Base-by-base conservation (phyloP, 2,329 filamentous ascomycete genomes). In the Claviceps quebecensis region DNA sequence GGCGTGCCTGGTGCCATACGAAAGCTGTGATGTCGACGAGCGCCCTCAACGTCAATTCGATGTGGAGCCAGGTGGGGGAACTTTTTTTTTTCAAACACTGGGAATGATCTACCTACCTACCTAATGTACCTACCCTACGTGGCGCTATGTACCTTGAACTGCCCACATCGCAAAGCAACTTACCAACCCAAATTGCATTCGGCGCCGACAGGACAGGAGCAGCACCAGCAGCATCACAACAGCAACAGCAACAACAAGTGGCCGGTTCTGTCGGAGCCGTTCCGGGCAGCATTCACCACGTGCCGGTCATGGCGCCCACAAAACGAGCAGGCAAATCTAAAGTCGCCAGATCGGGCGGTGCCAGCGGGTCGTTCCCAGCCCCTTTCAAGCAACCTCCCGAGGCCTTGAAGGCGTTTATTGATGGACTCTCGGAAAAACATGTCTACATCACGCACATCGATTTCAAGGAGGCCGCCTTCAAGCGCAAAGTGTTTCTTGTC, bases 401-500 rank as follows among this genome's bases (percentile, higher is more conserved):
- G 47, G 72, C 74, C 36, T 76, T 95, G 50, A 60, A 74, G 48
- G 76, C 81, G 11, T 83, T 95, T 63, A 74, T 86, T 61, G 69
- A 76, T 38, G 76, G 73, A 44, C 81, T 95, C 54, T 76, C 81
- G 53, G 72, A 77, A 52, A 69, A 77, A 52, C 80, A 87, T 65
- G 76, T 95, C 63, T 95, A 96, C 75, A 78, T 96, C 60, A 76
- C 84, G 34, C 89, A 95, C 71, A 73, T 95, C 67, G 90, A 96
- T 72, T 70, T 69, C 54, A 81, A 84, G 55, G 81, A 83, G 0
- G 67, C 69, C 19, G 73, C 75, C 29, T 80, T 90, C 69, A 96
- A 96, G 69, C 79, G 79, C 64, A 85, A 87, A 61, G 84, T 94
- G 60, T 96, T 95, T 68, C 60, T 81, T 47, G 81, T 95, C 1